These are phyloP conservation scores for Magnusiomyces fungicola DNA, from an alignment of 1,139 yeast species.

Conservation along the genomic window DNA sequence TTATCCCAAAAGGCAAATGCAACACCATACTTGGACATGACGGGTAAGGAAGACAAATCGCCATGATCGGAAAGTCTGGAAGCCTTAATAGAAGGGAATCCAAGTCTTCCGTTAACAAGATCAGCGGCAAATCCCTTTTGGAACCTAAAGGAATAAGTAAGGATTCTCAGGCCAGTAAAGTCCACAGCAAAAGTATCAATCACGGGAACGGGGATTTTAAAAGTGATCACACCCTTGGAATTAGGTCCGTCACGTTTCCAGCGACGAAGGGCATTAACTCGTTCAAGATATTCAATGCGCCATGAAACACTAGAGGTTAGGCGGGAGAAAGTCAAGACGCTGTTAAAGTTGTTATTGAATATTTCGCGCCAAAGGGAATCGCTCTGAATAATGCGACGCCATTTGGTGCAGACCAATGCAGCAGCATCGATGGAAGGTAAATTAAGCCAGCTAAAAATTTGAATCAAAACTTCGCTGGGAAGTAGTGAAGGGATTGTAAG, in stretches of 20 bases:
- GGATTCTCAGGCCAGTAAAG: slow-evolving; percentile 25
- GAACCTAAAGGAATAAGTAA: slow-evolving; percentile 23
- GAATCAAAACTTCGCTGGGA: slow-evolving; percentile 35
- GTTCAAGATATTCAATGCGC: slow-evolving; percentile 28
- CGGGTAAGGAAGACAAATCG: slow-evolving; percentile 16
- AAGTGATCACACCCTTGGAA: slow-evolving; percentile 19
- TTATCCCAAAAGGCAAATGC: slow-evolving; percentile 29
- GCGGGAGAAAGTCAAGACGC: slow-evolving; percentile 22
- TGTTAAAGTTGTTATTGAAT: slow-evolving; percentile 22
- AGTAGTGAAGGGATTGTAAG: slow-evolving; percentile 13
- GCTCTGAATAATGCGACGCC: slow-evolving; percentile 28
- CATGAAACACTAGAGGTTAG: slow-evolving; percentile 26
- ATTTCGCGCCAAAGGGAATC: slow-evolving; percentile 32
- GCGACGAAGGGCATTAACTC: slow-evolving; percentile 25
- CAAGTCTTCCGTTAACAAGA: slow-evolving; percentile 30
- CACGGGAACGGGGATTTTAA: slow-evolving; percentile 23
- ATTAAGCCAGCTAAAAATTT: slow-evolving; percentile 26
- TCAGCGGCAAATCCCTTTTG: slow-evolving; percentile 30
- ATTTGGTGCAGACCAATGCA: slow-evolving; percentile 29
- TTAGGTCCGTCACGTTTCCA: slow-evolving; percentile 26
- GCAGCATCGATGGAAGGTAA: slow-evolving; percentile 28
- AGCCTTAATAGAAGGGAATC: slow-evolving; percentile 27
- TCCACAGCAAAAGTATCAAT: slow-evolving; percentile 26
- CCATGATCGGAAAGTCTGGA: slow-evolving; percentile 11
- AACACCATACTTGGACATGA: slow-evolving; percentile 31